A percentile compares a stretch with the other conserved stretches of the same genome.
Conservation (phyloP, 108 stramenopile genomes). For the Fistulifera solaris region DNA sequence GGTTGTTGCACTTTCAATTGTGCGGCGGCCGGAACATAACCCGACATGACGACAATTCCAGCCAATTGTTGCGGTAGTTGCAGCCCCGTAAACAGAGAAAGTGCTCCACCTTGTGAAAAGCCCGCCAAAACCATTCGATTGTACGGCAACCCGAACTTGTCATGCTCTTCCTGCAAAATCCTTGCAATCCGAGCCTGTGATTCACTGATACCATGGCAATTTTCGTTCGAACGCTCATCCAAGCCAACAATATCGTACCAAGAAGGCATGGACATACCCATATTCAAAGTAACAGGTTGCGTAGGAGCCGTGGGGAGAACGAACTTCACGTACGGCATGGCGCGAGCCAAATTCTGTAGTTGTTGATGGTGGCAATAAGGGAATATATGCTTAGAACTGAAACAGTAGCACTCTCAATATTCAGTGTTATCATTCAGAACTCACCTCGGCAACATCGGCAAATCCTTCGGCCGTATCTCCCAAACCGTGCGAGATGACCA, state of each 20-base stretch:
- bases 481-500: slow-evolving; percentile 89
- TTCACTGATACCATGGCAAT: slow-evolving; percentile 76
- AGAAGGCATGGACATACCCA: slow-evolving; percentile 81
- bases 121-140: slow-evolving; percentile 88
- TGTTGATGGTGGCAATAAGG: too few species aligned
- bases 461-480: slow-evolving; percentile 87
- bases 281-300: slow-evolving; percentile 86
- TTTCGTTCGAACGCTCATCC: slow-evolving; percentile 81
- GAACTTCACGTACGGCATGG: slow-evolving; percentile 76
- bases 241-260: slow-evolving; percentile 92
- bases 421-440: background rate
- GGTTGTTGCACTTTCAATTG: slow-evolving; percentile 54
- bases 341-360: slow-evolving; percentile 34
- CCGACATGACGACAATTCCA: slow-evolving; percentile 78
- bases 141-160: slow-evolving; percentile 60
- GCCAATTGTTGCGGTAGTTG: slow-evolving; percentile 67
- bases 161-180: slow-evolving; percentile 63
- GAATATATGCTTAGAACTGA: too few species aligned
- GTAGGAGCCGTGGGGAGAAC: slow-evolving; percentile 90
- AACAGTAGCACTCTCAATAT: too few species aligned
- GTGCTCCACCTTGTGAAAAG: slow-evolving; percentile 89
- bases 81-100: slow-evolving; percentile 80
- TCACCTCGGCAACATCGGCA: slow-evolving; percentile 51
- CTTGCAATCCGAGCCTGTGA: slow-evolving; percentile 28
- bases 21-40: slow-evolving; percentile 71